A percentile compares a stretch with the other conserved stretches of the same genome.
Evolutionary conservation across 1,139 yeast genomes (phyloP).

Genomic region (Saccharomycopsis phalli): DNA sequence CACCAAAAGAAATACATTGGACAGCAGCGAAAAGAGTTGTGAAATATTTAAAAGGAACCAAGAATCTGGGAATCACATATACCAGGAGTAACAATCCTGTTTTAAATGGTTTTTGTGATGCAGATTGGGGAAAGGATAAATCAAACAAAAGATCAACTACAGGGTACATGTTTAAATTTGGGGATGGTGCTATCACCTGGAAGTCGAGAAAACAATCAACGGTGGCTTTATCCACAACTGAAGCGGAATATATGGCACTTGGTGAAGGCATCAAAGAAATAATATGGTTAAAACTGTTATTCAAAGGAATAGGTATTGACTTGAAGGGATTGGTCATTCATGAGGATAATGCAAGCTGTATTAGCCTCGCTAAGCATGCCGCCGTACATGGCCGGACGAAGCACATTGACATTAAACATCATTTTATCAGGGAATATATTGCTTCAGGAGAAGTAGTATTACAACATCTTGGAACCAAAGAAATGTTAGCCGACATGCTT

Average conservation of each 20-base stretch:
- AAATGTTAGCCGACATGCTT: neutral
- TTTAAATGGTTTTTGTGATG: slow-evolving; percentile 1
- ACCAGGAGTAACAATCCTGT: neutral
- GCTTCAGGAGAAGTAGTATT: neutral
- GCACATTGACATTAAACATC: neutral
- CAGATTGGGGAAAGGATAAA: slow-evolving; percentile 2
- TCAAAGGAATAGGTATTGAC: neutral
- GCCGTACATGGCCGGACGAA: neutral
- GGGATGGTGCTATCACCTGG: neutral
- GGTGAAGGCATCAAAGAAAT: neutral
- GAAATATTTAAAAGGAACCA: too few species aligned
- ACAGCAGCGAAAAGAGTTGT: too few species aligned
- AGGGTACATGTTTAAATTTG: slow-evolving; percentile 1
- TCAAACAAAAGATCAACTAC: neutral
- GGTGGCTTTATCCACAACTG: neutral
- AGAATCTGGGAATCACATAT: too few species aligned
- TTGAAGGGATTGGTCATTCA: neutral
- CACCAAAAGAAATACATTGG: too few species aligned
- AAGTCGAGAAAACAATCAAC: too few species aligned
- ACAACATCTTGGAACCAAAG: neutral
- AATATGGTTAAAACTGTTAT: neutral
- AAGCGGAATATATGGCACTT: neutral
- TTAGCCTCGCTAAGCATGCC: neutral
- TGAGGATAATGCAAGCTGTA: neutral
- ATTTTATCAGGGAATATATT: too few species aligned